Base-by-base conservation (phyloP, 176 grass and related monocot species). In the Puya raimondii region DNA sequence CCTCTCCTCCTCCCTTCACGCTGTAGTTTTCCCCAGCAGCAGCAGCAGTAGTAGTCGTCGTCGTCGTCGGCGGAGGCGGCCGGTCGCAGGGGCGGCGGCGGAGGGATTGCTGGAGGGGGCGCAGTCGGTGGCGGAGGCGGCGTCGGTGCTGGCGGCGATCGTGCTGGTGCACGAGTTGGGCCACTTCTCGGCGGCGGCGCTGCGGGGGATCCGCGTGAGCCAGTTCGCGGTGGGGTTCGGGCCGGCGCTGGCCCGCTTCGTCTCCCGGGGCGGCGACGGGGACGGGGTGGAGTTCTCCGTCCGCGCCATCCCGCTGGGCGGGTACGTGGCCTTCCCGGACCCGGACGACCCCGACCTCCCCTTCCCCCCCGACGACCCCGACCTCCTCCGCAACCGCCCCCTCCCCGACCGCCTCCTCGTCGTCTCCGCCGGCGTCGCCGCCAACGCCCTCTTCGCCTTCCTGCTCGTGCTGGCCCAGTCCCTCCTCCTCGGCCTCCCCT, bases 281-380 rank as follows among this genome's bases (percentile, higher is more conserved):
- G 65, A 73, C 12, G 84, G 80, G 26, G 89, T 99, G 47, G 94
- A 99, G 89, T 99, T 89, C 84, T 86, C 94, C 9, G 64, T 99
- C 54, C 89, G 93, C 47, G 93, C 93, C 48, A 81, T 97, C 71
- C 93, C 93, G 22, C 93, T 97, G 27, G 94, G 94, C 27, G 94
- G 94, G 2, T 99, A 81, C 82, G 94, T 99, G 13, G 94, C 86
- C 51, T 99, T 99, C 76, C 94, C 94, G n/a, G 94, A 99, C 65
- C 49, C 66, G 15, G 94, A 99, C 74, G 89, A 99, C 78, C 89
- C 94, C 13, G 89, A 93, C 2, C 85, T 80, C 9, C 82, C 80
- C 47, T 83, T 93, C 52, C 72, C 84, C 11, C 29, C 94, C 16
- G 87, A 99, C 63, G 89, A 97, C 74, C 85, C 89, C 8, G 89